Evolutionary conservation across 2,329 filamentous ascomycete genomes (phyloP).

Genomic region (Fusarium ramigenum): DNA sequence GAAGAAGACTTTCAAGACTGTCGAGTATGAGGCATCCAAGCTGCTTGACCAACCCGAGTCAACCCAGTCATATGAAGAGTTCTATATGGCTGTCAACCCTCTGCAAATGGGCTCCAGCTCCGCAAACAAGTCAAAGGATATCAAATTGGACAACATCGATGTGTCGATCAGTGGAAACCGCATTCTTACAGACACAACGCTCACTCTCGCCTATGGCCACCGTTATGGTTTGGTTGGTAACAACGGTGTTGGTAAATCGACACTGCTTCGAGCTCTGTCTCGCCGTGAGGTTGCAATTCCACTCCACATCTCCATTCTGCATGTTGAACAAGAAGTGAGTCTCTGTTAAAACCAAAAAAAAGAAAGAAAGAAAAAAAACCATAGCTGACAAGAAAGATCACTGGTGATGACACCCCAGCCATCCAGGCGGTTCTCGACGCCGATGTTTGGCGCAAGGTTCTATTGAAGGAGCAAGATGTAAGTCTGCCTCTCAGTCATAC

Average conservation of each 20-base stretch:
- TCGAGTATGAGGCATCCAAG: slow-evolving; percentile 95
- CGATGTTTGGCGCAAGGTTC: slow-evolving; percentile 97
- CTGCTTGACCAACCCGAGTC: slow-evolving; percentile 85
- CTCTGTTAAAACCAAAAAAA: background rate
- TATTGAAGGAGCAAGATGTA: slow-evolving; percentile 87
- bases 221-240: slow-evolving; percentile 98
- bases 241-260: slow-evolving; percentile 99
- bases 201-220: slow-evolving; percentile 91
- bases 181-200: slow-evolving; percentile 88
- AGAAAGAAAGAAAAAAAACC: background rate
- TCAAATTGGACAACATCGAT: slow-evolving; percentile 97
- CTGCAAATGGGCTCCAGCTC: slow-evolving; percentile 81
- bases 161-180: slow-evolving; percentile 89
- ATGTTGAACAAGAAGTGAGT: slow-evolving; percentile 94
- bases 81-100: slow-evolving; percentile 99
- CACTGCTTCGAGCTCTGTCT: slow-evolving; percentile 89
- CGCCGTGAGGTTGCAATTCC: slow-evolving; percentile 94
- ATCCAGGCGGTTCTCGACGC: slow-evolving; percentile 95
- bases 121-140: slow-evolving; percentile 93
- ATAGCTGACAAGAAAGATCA: slow-evolving; percentile 67
- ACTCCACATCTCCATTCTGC: slow-evolving; percentile 97
- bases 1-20: slow-evolving; percentile 97
- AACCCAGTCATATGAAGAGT: slow-evolving; percentile 95
- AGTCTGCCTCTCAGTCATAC: slow-evolving; percentile 43
- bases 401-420: slow-evolving; percentile 93